phyloP scores from a whole-genome alignment of 2,329 filamentous ascomycete genomes.

The Cordyceps javanica region DNA sequence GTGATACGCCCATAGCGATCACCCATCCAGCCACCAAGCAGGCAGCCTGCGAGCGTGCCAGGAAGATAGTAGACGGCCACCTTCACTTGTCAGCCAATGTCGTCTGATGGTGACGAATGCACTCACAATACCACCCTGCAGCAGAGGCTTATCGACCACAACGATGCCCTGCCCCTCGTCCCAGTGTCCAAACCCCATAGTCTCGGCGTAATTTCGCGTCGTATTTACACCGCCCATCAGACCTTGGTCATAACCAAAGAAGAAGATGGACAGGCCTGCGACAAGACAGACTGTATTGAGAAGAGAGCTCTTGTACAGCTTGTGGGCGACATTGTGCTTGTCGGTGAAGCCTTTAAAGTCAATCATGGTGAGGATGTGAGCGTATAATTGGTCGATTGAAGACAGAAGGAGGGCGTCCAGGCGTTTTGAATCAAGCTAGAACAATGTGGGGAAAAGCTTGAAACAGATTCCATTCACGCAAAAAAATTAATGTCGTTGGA shows the following conservation, averaged over 20 bases:
- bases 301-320: slow-evolving; percentile 47
- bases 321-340: slow-evolving; percentile 37
- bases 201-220: slow-evolving; percentile 54
- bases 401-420: neutral
- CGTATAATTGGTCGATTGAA: neutral
- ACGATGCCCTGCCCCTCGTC: slow-evolving; percentile 43
- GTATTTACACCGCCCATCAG: slow-evolving; percentile 62
- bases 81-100: slow-evolving; percentile 13
- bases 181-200: slow-evolving; percentile 60
- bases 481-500: neutral
- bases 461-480: neutral
- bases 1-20: slow-evolving; percentile 57
- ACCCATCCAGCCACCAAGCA: slow-evolving; percentile 58
- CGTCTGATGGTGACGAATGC: neutral
- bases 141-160: slow-evolving; percentile 47
- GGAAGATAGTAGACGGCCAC: slow-evolving; percentile 40
- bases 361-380: neutral
- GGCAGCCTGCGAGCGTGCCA: slow-evolving; percentile 53
- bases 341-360: slow-evolving; percentile 5
- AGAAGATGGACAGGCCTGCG: slow-evolving; percentile 60
- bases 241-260: slow-evolving; percentile 56
- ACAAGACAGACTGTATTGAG: slow-evolving; percentile 57
- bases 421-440: neutral
- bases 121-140: slow-evolving; percentile 25
- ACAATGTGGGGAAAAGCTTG: slow-evolving; percentile 3